Conservation (phyloP, 495 filamentous ascomycete species). For the Letharia columbiana region DNA sequence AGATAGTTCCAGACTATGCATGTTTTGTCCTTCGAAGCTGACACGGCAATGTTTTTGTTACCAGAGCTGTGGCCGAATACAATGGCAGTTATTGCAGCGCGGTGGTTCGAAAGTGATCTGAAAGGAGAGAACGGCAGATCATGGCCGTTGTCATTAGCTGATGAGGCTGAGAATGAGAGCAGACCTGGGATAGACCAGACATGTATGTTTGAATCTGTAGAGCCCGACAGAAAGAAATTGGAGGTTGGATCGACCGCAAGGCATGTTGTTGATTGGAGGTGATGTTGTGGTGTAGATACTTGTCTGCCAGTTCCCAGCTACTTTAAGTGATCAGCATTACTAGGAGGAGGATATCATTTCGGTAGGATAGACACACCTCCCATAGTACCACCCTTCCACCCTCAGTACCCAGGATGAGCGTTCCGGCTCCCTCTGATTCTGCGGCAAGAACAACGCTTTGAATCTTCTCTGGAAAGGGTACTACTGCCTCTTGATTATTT, state of each 20-base stretch:
- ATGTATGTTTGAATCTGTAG: constrained; percentile 78
- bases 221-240: constrained; percentile 78
- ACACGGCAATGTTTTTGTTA: constrained; percentile 65
- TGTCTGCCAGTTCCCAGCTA: constrained; percentile 80
- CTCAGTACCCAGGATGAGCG: constrained; percentile 76
- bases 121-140: constrained; percentile 44
- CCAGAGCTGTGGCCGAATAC: constrained; percentile 57
- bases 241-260: constrained; percentile 62
- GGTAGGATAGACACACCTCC: constrained; percentile 56
- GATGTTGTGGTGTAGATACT: constrained; percentile 75
- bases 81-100: constrained; percentile 66
- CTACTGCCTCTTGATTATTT: constrained; percentile 74
- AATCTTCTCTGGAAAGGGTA: constrained; percentile 80
- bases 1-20: constrained; percentile 86
- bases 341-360: background rate
- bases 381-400: constrained; percentile 81
- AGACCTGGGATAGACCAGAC: constrained; percentile 77
- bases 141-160: constrained; percentile 25
- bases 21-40: constrained; percentile 69
- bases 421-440: constrained; percentile 48
- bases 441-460: constrained; percentile 58
- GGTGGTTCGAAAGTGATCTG: constrained; percentile 68
- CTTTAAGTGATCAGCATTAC: constrained; percentile 20
- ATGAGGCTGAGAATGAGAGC: constrained; percentile 50
- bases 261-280: constrained; percentile 76